Evolutionary conservation across 495 filamentous ascomycete species (phyloP), one percentile per base, ranked within the genome.

Genomic region (Neurospora sp.): DNA sequence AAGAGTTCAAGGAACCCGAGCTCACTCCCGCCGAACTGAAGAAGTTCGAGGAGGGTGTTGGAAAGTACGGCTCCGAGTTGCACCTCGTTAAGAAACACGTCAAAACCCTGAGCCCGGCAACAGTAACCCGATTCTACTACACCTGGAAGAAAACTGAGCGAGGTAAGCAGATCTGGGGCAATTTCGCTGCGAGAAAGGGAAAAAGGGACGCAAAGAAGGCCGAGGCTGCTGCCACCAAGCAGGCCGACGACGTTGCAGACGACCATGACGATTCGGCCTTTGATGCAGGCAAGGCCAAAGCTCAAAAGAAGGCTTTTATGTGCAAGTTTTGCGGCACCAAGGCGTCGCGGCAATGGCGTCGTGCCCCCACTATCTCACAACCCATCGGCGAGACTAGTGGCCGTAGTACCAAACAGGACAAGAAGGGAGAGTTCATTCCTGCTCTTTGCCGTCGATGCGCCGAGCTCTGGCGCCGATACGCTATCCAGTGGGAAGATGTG

Each of bases 261-360:
- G 93, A 95, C 72, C 87, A 91, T 31, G 96, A 99, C 75, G 96
- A 99, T 81, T 99, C 96, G 7, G 95, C 96, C 9, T 99, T 98
- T 75, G 96, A 98, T 78, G 91, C 90, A 69, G 91, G 91, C 12
- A 99, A 98, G 84, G 95, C 95, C 2, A 81, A 82, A 4, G 85
- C 88, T 37, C 90, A 88, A 79, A 97, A 96, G 81, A 90, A 91
- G 75, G 89, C 88, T 4, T 98, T 99, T 79, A 87, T 94, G 73
- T 99, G 96, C 88, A 98, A 97, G 80, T 98, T 98, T 80, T 99
- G 96, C 79, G 84, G 82, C 44, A 93, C 90, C 5, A 91, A 91
- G 74, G 82, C 86, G 62, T 97, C 94, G 3, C 90, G 92, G 46
- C 94, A 97, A 82, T 99, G 96, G 96, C 88, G 96, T 44, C 89